Percentiles rank a stretch among this genome's conserved stretches.
These are phyloP conservation scores for Hypoxylon sp. DNA, from an alignment of 2,329 filamentous ascomycete genomes.

Conservation along the genomic window DNA sequence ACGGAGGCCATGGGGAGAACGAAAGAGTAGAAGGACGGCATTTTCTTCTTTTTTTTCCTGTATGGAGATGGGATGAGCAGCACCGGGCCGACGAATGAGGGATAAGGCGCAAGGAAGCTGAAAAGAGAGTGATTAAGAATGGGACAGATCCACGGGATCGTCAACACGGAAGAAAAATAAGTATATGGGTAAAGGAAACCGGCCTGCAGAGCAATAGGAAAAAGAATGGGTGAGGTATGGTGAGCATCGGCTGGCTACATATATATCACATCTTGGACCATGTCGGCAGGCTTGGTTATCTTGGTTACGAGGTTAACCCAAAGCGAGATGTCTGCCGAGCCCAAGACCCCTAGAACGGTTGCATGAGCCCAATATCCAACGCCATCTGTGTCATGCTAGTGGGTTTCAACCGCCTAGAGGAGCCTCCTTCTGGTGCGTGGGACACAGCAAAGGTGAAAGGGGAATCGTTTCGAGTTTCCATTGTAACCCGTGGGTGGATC, in stretches of 20 bases:
- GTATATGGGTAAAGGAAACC: slow-evolving; percentile 36
- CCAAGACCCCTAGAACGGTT: slow-evolving; percentile 11
- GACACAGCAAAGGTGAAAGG: slow-evolving; percentile 10
- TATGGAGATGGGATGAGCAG: slow-evolving; percentile 41
- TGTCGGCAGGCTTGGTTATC: slow-evolving; percentile 7
- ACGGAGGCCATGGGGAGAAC: slow-evolving; percentile 48
- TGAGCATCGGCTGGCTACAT: slow-evolving; percentile 34
- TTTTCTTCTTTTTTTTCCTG: too few species aligned
- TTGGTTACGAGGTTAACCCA: slow-evolving; percentile 12
- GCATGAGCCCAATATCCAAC: slow-evolving; percentile 33
- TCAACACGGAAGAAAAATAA: slow-evolving; percentile 35
- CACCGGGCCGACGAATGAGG: slow-evolving; percentile 44
- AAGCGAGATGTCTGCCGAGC: slow-evolving; percentile 20
- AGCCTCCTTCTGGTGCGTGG: slow-evolving; percentile 18
- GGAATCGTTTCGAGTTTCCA: slow-evolving; percentile 30
- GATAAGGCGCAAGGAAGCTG: slow-evolving; percentile 39
- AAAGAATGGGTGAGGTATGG: slow-evolving; percentile 20
- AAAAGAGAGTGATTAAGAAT: slow-evolving; percentile 34
- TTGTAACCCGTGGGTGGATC: slow-evolving; percentile 8
- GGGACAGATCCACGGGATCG: slow-evolving; percentile 44
- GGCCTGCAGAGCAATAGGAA: slow-evolving; percentile 31
- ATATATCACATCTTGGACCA: slow-evolving; percentile 17
- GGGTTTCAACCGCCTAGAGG: slow-evolving; percentile 26
- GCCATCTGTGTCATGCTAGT: slow-evolving; percentile 35
- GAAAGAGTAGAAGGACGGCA: slow-evolving; percentile 47